Evolutionary conservation across 2,329 filamentous ascomycete species (phyloP), one percentile per base, ranked within the genome.

Genomic region (Aureobasidium sp.): DNA sequence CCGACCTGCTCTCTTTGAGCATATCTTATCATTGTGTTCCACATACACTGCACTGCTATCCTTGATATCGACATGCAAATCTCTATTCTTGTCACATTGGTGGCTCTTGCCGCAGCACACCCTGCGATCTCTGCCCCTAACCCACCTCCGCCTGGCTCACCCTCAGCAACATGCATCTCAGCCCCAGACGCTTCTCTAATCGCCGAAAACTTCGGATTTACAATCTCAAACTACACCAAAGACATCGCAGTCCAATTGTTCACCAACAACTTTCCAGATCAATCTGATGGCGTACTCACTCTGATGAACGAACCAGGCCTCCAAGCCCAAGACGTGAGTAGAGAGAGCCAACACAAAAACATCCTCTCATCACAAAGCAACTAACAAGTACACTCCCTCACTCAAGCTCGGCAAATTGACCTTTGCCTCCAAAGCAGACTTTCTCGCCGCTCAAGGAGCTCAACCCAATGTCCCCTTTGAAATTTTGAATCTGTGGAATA

Each of bases 231-330:
- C 62, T 72, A 70, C 67, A 65, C 61, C 59, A 56, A 66, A 22
- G 63, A 58, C 11, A 52, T 67, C 33, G 70, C 70, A 37, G 64
- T 68, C 37, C 63, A 62, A 1, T 57, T 67, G 17, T 66, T 72
- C 24, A 59, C 66, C 24, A 27, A 49, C 1, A 62, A 69, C 64
- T 72, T 71, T 63, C 68, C 64, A 62, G 70, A 72, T 65, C 71
- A 70, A 62, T 68, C 68, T 53, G 69, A 70, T 58, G 66, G 66
- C 61, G 70, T 71, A 63, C 72, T 71, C 64, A 68, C 69, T 5
- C 61, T 72, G 17, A 72, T 72, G 7, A n/a, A 60, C 12, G 48
- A 42, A 11, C 35, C 45, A 27, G 45, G 37, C 1, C 17, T 60
- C 14, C 47, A 42, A 42, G 17, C 45, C 11, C 2, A 33, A 35